Evolutionary conservation across 2,329 filamentous ascomycete genomes (phyloP).

Genomic region (Gaeumannomyces tritici): DNA sequence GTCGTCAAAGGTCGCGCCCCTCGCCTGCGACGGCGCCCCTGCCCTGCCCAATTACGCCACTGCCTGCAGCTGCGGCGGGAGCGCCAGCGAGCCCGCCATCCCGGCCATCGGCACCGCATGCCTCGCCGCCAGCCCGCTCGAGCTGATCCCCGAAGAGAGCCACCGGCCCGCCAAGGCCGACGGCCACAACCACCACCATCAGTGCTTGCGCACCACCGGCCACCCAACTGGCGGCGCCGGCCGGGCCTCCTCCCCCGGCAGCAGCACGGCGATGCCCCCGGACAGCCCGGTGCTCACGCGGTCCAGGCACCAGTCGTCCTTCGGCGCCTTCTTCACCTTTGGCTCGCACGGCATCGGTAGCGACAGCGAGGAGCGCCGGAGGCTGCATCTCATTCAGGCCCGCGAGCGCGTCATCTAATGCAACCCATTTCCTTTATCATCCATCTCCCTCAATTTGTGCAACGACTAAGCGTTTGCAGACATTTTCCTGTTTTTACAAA

Average conservation of each 20-base stretch:
- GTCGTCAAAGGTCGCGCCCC: constrained; percentile 44
- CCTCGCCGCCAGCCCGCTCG: constrained; percentile 17
- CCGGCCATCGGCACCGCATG: constrained; percentile 15
- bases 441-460: background rate
- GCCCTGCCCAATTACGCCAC: constrained; percentile 59
- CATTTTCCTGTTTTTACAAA: background rate
- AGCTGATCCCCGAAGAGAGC: constrained; percentile 18
- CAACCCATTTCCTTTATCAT: too few relatives aligned
- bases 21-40: constrained; percentile 25
- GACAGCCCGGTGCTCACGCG: constrained; percentile 4
- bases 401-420: constrained; percentile 20
- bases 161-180: constrained; percentile 9
- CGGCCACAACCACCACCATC: constrained; percentile 2
- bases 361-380: constrained; percentile 20
- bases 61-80: constrained; percentile 21
- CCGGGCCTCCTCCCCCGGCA: background rate
- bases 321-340: constrained; percentile 11
- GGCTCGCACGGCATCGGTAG: constrained; percentile 11
- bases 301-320: constrained; percentile 13
- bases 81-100: constrained; percentile 6
- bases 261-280: constrained; percentile 5
- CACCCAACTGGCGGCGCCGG: background rate
- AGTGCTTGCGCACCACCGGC: background rate
- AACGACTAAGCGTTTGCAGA: background rate
- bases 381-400: constrained; percentile 25